Evolutionary conservation across 257 asterid species (phyloP).

Genomic region (Nicotiana noctiflora): DNA sequence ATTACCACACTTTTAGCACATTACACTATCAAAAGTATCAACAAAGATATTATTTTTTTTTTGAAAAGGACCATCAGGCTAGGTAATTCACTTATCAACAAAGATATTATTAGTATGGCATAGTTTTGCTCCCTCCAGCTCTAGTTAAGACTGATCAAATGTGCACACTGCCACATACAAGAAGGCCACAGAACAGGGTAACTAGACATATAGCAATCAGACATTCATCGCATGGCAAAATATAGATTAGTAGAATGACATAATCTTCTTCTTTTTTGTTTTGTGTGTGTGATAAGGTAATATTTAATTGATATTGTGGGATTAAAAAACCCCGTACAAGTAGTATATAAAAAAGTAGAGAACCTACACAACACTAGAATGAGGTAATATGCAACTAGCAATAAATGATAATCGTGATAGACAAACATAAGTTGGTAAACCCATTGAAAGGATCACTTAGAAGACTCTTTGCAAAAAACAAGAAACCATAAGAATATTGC

Average conservation of each 20-base stretch:
- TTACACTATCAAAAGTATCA: neutral
- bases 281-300: neutral
- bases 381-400: neutral
- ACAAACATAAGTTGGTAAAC: neutral
- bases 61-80: too few species aligned
- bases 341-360: neutral
- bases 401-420: neutral
- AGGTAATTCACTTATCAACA: too few species aligned
- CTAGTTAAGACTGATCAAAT: neutral
- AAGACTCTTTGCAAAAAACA: neutral
- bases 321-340: neutral
- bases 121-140: neutral
- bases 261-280: neutral
- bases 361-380: neutral
- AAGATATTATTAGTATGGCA: neutral
- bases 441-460: neutral
- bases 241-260: neutral
- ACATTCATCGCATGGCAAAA: neutral
- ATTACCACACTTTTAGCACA: neutral
- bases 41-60: neutral
- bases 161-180: neutral
- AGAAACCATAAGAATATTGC: slow-evolving; percentile 1
- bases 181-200: neutral
- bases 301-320: neutral
- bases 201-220: neutral